Evolutionary conservation across 1,284 basidiomycete genomes (phyloP).

Genomic region (Hemileia vastatrix): DNA sequence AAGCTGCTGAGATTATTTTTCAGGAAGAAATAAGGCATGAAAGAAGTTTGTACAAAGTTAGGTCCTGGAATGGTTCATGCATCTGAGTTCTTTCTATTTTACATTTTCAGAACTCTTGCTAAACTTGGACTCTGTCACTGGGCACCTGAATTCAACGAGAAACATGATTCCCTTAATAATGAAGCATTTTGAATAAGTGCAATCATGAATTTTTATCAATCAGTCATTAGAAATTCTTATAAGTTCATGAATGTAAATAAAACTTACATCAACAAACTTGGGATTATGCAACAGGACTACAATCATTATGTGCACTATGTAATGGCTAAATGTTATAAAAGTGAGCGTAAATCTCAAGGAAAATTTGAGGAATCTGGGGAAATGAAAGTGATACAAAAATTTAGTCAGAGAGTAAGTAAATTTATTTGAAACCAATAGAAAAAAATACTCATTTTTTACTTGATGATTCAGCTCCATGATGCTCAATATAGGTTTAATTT

Average conservation of each 20-base stretch:
- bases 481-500: too few relatives aligned
- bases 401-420: too few relatives aligned
- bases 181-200: background rate
- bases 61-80: background rate
- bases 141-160: background rate
- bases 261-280: background rate
- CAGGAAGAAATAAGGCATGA: background rate
- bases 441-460: too few relatives aligned
- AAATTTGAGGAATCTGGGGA: background rate
- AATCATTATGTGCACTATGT: conserved; percentile 7
- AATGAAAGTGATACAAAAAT: background rate
- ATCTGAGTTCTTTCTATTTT: background rate
- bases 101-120: background rate
- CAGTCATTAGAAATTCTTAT: background rate
- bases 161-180: background rate
- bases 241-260: background rate
- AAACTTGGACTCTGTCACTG: background rate
- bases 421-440: too few relatives aligned
- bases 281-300: background rate
- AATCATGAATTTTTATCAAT: background rate
- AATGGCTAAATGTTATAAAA: background rate
- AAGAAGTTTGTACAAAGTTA: background rate
- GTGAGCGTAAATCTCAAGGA: background rate
- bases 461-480: too few relatives aligned
- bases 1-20: background rate